Evolutionary conservation across 306 rosid species (phyloP), one percentile per base, ranked within the genome.

Genomic region (Citrullus amarus): DNA sequence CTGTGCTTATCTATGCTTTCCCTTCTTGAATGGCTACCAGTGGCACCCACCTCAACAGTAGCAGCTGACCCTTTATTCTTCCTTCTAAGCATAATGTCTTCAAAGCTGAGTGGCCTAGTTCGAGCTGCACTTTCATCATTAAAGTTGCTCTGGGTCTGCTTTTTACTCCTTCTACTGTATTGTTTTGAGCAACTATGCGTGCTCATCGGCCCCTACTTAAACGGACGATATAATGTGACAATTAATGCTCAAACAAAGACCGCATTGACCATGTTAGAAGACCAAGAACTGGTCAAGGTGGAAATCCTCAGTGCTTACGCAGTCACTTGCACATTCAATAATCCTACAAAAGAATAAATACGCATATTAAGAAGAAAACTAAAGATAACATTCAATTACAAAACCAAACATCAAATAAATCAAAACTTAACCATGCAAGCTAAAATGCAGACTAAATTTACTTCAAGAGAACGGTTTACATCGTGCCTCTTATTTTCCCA

Each of bases 101-200:
- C 93, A 69, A 85, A 83, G 86, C 93, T 90, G 70, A 88, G 79
- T 41, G 99, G 96, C 91, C 99, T 88, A 63, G 99, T 95, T 70
- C 93, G 89, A 81, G 99, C 97, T 38, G 99, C 90, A 88, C 88
- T 90, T 72, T 83, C 96, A 78, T 89, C 92, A 75, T 82, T 88
- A 75, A 54, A 44, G 54, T 81, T 78, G 83, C 63, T 78, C 79
- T 38, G 66, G 59, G 88, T 83, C 80, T 67, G 81, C 81, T 70
- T 16, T 48, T 81, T 65, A 76, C 78, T 78, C 55, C 79, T 88
- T 65, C 78, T 80, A 74, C 83, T 57, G 84, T 79, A 89, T 80
- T 86, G 87, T 76, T 83, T 88, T 53, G 58, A 83, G 81, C 67
- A 81, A 61, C 82, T 85, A 80, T 76, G 78, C 70, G 86, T 80